Evolutionary conservation across 345 rosid species (phyloP).

Genomic region (Angophora floribunda): DNA sequence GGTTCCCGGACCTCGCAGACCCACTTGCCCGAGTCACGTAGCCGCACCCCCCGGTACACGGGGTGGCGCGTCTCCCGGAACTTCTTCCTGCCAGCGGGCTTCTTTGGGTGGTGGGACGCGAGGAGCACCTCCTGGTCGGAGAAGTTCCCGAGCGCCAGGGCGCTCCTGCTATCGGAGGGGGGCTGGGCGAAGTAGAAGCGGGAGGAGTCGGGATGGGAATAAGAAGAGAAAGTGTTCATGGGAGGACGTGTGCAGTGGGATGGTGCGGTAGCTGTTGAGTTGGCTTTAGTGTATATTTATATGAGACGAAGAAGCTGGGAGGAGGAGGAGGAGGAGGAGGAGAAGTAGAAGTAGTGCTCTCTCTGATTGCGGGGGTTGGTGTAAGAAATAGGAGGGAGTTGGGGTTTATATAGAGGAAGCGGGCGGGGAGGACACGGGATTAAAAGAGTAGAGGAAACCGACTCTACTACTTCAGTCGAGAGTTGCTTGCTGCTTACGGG

Average conservation of each 20-base stretch:
- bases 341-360: too few relatives aligned
- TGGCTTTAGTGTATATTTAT: background rate
- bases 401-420: background rate
- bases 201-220: conserved; percentile 6
- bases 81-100: conserved; percentile 79
- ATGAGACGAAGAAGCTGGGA: background rate
- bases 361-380: background rate
- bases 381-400: background rate
- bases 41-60: conserved; percentile 66
- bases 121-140: conserved; percentile 46
- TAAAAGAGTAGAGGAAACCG: background rate
- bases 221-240: conserved; percentile 11
- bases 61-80: conserved; percentile 86
- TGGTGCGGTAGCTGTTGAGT: background rate
- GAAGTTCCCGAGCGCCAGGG: background rate
- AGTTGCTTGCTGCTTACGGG: background rate
- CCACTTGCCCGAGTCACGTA: conserved; percentile 76
- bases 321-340: background rate
- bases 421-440: background rate
- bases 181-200: conserved; percentile 1
- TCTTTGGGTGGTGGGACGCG: conserved; percentile 68
- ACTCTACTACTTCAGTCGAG: background rate
- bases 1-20: conserved; percentile 88
- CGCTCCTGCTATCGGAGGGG: conserved; percentile 11
- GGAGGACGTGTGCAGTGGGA: background rate